phyloP scores from a whole-genome alignment of 106 monocot species.

The Apostasia ramifera region DNA sequence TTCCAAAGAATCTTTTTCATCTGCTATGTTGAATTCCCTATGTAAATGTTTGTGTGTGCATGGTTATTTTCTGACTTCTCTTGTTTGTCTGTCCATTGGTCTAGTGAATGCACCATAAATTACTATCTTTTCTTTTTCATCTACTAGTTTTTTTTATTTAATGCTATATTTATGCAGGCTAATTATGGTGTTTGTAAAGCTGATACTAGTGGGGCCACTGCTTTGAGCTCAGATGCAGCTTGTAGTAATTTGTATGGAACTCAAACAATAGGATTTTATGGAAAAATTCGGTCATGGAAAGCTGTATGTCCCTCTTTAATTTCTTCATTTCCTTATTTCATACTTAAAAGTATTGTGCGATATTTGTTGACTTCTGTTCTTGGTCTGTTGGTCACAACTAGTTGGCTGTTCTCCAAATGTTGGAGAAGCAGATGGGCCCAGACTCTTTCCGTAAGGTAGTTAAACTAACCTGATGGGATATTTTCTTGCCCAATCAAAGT shows the following conservation, averaged over 20 bases:
- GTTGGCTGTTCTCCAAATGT: slow-evolving; percentile 93
- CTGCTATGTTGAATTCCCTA: no score
- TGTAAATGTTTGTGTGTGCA: background rate
- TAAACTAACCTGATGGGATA: no score
- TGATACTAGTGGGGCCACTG: slow-evolving; percentile 80
- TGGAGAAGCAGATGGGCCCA: slow-evolving; percentile 99
- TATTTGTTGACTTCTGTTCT: background rate
- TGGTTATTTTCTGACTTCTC: background rate
- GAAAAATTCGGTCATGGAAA: slow-evolving; percentile 90
- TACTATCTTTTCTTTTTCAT: background rate
- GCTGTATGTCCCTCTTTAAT: slow-evolving; percentile 45
- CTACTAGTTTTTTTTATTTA: background rate
- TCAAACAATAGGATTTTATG: slow-evolving; percentile 79
- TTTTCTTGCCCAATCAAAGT: no score
- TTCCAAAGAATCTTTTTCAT: no score
- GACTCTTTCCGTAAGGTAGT: slow-evolving; percentile 89
- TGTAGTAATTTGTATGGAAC: slow-evolving; percentile 79
- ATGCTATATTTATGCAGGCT: slow-evolving; percentile 32
- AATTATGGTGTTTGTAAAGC: slow-evolving; percentile 82
- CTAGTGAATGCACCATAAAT: background rate
- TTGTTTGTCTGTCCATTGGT: background rate
- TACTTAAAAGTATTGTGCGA: background rate
- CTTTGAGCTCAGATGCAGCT: slow-evolving; percentile 64
- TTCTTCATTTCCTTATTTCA: background rate
- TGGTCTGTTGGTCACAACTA: slow-evolving; percentile 6